Evolutionary conservation across 1,284 basidiomycete genomes (phyloP).

Genomic region (Irpex lacteus): DNA sequence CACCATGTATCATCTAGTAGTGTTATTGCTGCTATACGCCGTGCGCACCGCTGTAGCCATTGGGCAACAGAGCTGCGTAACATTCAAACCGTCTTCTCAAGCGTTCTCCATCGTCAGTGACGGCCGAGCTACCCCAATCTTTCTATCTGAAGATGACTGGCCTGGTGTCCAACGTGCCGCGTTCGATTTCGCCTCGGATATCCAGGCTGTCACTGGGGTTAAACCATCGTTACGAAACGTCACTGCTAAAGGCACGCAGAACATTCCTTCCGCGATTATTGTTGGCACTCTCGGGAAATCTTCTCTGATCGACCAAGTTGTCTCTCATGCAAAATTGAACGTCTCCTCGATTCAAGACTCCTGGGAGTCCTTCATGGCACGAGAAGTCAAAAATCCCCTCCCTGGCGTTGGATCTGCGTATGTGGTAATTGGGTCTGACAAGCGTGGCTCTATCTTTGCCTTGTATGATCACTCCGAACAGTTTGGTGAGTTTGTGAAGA

Average conservation of each 20-base stretch:
- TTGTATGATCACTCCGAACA: constrained; percentile 74
- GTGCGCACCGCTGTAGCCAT: constrained; percentile 24
- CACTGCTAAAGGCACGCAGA: constrained; percentile 27
- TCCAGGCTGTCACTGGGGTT: constrained; percentile 55
- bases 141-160: constrained; percentile 58
- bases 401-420: constrained; percentile 58
- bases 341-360: constrained; percentile 55
- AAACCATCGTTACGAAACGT: constrained; percentile 46
- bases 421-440: constrained; percentile 66
- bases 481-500: constrained; percentile 43
- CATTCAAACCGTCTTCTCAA: constrained; percentile 29
- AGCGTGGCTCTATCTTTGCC: constrained; percentile 64
- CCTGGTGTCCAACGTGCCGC: constrained; percentile 64
- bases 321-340: constrained; percentile 51
- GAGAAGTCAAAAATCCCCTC: constrained; percentile 52
- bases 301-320: constrained; percentile 51
- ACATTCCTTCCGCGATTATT: constrained; percentile 44
- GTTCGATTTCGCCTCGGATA: constrained; percentile 57
- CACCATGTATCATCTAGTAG: neutral
- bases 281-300: constrained; percentile 65
- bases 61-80: constrained; percentile 32
- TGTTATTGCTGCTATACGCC: neutral
- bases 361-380: constrained; percentile 62
- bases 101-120: constrained; percentile 41
- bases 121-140: constrained; percentile 45